These are phyloP conservation scores for Phylloporus sp. DNA, from an alignment of 768 basidiomycete species.

Conservation along the genomic window DNA sequence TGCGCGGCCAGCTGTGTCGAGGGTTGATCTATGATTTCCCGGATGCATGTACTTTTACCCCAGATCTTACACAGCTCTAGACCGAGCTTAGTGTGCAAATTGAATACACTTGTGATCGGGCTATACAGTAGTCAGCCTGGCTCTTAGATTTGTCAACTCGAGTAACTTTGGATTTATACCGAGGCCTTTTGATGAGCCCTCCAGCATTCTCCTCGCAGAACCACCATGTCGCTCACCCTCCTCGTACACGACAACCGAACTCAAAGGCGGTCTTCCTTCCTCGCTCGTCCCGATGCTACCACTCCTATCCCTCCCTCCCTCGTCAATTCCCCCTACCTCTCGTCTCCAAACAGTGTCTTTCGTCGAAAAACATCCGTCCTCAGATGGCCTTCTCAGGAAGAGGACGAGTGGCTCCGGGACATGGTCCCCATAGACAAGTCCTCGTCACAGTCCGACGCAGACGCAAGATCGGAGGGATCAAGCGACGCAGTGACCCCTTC, in stretches of 20 bases:
- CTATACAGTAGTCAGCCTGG: conserved; percentile 26
- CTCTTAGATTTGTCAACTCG: conserved; percentile 26
- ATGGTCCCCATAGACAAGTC: conserved; percentile 42
- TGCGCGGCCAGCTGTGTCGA: conserved; percentile 12
- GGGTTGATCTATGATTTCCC: conserved; percentile 19
- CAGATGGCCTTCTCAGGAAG: conserved; percentile 42
- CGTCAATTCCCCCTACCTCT: conserved; percentile 49
- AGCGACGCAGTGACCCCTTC: conserved; percentile 11
- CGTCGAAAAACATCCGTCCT: conserved; percentile 32
- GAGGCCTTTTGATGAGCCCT: neutral
- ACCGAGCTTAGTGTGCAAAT: conserved; percentile 16
- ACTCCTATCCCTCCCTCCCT: conserved; percentile 59
- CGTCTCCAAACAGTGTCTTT: conserved; percentile 47
- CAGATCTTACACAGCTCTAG: conserved; percentile 21
- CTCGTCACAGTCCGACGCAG: conserved; percentile 4
- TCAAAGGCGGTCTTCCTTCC: conserved; percentile 18
- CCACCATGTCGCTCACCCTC: conserved; percentile 14
- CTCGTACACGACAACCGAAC: conserved; percentile 11
- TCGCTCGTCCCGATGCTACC: conserved; percentile 28
- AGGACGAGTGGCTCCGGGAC: conserved; percentile 61
- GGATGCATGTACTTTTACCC: conserved; percentile 15
- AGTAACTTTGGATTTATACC: conserved; percentile 18
- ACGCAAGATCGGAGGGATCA: conserved; percentile 16
- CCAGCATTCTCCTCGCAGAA: conserved; percentile 14
- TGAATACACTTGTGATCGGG: conserved; percentile 22